A percentile compares a stretch with the other conserved stretches of the same genome.
Conservation (phyloP, 176 grass and related monocot genomes). For the Zizania latifolia region DNA sequence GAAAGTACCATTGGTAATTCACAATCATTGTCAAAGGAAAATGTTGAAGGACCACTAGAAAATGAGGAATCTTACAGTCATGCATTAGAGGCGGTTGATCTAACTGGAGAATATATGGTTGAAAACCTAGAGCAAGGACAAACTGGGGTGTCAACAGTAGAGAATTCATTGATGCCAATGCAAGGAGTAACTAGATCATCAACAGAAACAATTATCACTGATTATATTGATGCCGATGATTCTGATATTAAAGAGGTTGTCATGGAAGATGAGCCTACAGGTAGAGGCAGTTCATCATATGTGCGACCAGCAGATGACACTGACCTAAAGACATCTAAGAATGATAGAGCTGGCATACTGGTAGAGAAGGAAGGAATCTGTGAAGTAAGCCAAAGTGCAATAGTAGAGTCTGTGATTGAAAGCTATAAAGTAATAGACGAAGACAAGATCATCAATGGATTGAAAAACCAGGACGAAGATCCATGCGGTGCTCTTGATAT, state of each 20-base stretch:
- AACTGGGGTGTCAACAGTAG: constrained; percentile 9
- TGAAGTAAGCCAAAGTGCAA: constrained; percentile 3
- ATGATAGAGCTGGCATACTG: not conserved
- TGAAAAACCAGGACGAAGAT: not conserved
- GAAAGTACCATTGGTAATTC: not conserved
- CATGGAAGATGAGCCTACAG: constrained; percentile 28
- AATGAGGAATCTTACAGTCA: constrained; percentile 15
- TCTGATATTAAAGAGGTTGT: constrained; percentile 43
- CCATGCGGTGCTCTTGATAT: not conserved
- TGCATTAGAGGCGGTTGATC: constrained; percentile 19
- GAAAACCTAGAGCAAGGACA: constrained; percentile 23
- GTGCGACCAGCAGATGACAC: constrained; percentile 7
- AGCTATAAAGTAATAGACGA: constrained; percentile 2
- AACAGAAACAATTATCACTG: constrained; percentile 26
- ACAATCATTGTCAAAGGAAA: not conserved
- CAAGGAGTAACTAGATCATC: constrained; percentile 32
- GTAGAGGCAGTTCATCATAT: constrained; percentile 11
- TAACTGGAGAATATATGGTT: constrained; percentile 15
- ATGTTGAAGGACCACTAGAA: constrained; percentile 22
- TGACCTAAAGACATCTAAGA: constrained; percentile 12
- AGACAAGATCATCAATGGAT: not conserved
- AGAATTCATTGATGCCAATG: constrained; percentile 1
- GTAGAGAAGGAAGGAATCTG: constrained; percentile 26
- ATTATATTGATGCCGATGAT: constrained; percentile 36
- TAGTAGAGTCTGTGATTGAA: not conserved